phyloP scores from a whole-genome alignment of 495 filamentous ascomycete species.

The Trichoderma gamsii region DNA sequence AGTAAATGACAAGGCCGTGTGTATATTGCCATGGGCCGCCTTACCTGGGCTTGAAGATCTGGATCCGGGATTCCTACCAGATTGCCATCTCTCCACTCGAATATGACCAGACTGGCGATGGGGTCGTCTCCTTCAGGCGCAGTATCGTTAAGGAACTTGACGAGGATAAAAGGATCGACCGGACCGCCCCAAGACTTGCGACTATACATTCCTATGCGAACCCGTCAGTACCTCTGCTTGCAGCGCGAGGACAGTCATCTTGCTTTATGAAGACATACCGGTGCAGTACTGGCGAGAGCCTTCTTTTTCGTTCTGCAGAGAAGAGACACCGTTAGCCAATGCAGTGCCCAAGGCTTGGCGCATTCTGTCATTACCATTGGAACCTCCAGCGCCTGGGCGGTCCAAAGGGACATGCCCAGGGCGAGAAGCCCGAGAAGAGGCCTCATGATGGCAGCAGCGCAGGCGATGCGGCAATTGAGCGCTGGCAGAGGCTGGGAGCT shows the following conservation, averaged over 20 bases:
- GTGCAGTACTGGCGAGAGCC: constrained; percentile 81
- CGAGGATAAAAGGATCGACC: constrained; percentile 80
- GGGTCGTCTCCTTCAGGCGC: constrained; percentile 56
- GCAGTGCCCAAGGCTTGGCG: not conserved
- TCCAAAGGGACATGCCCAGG: constrained; percentile 45
- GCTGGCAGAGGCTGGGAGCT: not conserved
- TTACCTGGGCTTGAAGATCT: constrained; percentile 27
- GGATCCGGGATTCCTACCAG: constrained; percentile 59
- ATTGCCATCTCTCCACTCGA: constrained; percentile 83
- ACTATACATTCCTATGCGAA: constrained; percentile 79
- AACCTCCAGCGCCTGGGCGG: constrained; percentile 55
- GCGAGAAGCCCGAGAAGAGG: constrained; percentile 45
- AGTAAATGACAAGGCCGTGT: not conserved
- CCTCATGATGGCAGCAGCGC: constrained; percentile 41
- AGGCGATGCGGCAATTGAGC: not conserved
- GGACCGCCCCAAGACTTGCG: constrained; percentile 82
- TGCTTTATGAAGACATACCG: constrained; percentile 25
- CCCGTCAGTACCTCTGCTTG: not conserved
- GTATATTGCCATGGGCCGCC: not conserved
- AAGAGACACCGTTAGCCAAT: constrained; percentile 13
- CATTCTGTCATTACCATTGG: constrained; percentile 32
- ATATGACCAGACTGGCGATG: constrained; percentile 79
- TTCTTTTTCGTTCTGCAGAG: constrained; percentile 61
- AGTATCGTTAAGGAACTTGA: constrained; percentile 65
- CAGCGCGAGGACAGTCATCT: constrained; percentile 16